phyloP scores from a whole-genome alignment of 176 grass and related monocot species.

The Oryza glumipatula region DNA sequence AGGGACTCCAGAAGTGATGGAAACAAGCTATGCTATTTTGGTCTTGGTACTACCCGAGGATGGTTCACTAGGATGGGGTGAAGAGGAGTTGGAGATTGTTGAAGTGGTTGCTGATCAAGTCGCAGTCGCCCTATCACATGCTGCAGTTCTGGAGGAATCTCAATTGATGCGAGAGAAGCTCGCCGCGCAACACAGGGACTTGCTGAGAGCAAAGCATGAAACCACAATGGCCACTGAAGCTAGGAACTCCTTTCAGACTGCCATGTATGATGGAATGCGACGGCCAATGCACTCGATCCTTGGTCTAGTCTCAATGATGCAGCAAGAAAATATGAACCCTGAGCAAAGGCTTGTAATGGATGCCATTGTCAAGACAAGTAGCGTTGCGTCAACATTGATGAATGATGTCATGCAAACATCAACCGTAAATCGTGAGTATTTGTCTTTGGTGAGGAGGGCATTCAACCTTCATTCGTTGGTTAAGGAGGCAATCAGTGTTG shows the following conservation, averaged over 20 bases:
- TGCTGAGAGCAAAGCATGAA: slow-evolving; percentile 69
- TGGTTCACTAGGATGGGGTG: slow-evolving; percentile 50
- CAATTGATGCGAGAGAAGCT: slow-evolving; percentile 80
- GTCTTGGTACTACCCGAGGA: slow-evolving; percentile 60
- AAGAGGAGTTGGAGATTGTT: slow-evolving; percentile 70
- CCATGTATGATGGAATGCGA: slow-evolving; percentile 83
- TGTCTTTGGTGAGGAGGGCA: slow-evolving; percentile 77
- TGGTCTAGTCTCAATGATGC: slow-evolving; percentile 90
- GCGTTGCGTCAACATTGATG: slow-evolving; percentile 82
- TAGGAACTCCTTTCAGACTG: slow-evolving; percentile 81
- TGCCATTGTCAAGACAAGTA: slow-evolving; percentile 69
- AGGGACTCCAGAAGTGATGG: slow-evolving; percentile 74
- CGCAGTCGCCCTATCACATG: slow-evolving; percentile 81
- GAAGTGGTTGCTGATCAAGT: slow-evolving; percentile 87
- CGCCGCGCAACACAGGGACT: slow-evolving; percentile 59
- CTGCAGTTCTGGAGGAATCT: slow-evolving; percentile 77
- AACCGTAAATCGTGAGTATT: slow-evolving; percentile 55
- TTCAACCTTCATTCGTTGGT: slow-evolving; percentile 73
- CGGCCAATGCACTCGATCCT: slow-evolving; percentile 87
- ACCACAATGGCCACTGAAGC: slow-evolving; percentile 72
- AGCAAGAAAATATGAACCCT: slow-evolving; percentile 75
- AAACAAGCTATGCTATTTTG: slow-evolving; percentile 74
- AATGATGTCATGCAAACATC: slow-evolving; percentile 86
- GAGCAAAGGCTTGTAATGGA: slow-evolving; percentile 87
- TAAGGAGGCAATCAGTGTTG: slow-evolving; percentile 77